phyloP scores from a whole-genome alignment of 2,329 filamentous ascomycete genomes.

The Sphaerulina populicola region DNA sequence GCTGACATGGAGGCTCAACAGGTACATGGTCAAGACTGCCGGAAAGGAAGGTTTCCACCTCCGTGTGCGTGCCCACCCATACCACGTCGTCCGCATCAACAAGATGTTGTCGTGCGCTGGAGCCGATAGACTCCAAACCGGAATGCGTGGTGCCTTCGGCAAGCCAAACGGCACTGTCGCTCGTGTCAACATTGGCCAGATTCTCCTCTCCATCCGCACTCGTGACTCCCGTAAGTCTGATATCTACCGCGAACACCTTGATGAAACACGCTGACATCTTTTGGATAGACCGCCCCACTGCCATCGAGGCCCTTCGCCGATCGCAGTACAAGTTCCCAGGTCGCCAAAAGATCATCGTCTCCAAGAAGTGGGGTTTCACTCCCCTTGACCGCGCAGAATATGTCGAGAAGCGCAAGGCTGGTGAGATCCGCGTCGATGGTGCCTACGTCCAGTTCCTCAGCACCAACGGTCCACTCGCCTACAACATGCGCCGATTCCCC shows the following conservation, averaged over 20 bases:
- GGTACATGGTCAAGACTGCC: conserved; percentile 60
- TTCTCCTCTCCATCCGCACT: conserved; percentile 93
- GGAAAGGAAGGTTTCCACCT: conserved; percentile 67
- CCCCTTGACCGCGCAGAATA: conserved; percentile 97
- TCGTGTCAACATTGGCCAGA: conserved; percentile 99
- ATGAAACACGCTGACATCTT: conserved; percentile 15
- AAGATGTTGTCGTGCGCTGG: conserved; percentile 99
- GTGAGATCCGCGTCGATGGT: conserved; percentile 92
- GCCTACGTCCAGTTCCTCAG: conserved; percentile 98
- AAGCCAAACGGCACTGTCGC: conserved; percentile 99
- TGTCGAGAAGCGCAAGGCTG: conserved; percentile 85
- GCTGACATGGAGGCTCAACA: conserved; percentile 23
- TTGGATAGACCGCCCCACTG: conserved; percentile 66
- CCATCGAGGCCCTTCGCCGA: conserved; percentile 97
- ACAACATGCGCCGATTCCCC: conserved; percentile 93
- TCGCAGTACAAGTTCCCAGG: conserved; percentile 99
- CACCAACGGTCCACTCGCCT: conserved; percentile 76
- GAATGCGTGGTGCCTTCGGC: conserved; percentile 99
- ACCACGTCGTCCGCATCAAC: conserved; percentile 99
- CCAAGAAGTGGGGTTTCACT: conserved; percentile 99
- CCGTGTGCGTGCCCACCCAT: conserved; percentile 82
- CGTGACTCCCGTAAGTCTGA: conserved; percentile 70
- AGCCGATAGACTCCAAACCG: conserved; percentile 99
- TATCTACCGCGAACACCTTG: background rate
- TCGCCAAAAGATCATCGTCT: conserved; percentile 99